Evolutionary conservation across 2,329 filamentous ascomycete species (phyloP).

Genomic region (Chaetomium sp.): DNA sequence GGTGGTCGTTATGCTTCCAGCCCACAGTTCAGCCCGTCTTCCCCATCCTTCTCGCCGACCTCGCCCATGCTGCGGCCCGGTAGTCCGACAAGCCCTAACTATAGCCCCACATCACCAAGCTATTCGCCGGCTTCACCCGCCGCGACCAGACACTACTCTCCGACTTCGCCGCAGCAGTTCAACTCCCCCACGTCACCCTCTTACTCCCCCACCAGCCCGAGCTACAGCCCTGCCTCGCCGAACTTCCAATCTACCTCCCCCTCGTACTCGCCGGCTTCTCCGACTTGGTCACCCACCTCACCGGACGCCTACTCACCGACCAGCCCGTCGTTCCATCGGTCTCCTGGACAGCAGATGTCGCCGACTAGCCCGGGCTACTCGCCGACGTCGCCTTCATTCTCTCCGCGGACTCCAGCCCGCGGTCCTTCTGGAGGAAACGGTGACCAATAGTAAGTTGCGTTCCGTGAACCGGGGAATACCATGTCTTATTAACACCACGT

Average conservation of each 20-base stretch:
- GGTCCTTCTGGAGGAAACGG: slow-evolving; percentile 31
- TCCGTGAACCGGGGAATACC: not conserved
- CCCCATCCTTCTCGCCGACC: slow-evolving; percentile 57
- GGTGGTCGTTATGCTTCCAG: slow-evolving; percentile 49
- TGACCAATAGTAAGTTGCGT: slow-evolving; percentile 34
- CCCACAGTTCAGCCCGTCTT: slow-evolving; percentile 57
- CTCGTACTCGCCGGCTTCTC: slow-evolving; percentile 64
- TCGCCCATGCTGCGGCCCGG: slow-evolving; percentile 52
- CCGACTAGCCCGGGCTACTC: slow-evolving; percentile 69
- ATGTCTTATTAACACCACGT: slow-evolving; percentile 9
- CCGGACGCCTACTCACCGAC: slow-evolving; percentile 57
- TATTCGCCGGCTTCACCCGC: slow-evolving; percentile 58
- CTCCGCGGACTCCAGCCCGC: slow-evolving; percentile 39
- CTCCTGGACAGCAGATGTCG: slow-evolving; percentile 48
- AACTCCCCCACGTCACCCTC: slow-evolving; percentile 69
- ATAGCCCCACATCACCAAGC: slow-evolving; percentile 59
- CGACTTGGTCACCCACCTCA: slow-evolving; percentile 73
- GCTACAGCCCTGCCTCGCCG: slow-evolving; percentile 64
- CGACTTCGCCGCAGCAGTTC: slow-evolving; percentile 67
- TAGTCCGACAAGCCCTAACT: slow-evolving; percentile 52
- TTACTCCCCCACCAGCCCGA: slow-evolving; percentile 65
- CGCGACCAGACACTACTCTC: slow-evolving; percentile 52
- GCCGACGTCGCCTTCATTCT: slow-evolving; percentile 49
- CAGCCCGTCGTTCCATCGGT: slow-evolving; percentile 53
- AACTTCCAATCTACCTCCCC: slow-evolving; percentile 50